Conservation (phyloP, 352 stramenopile species). For the Pythium aristosporum region DNA sequence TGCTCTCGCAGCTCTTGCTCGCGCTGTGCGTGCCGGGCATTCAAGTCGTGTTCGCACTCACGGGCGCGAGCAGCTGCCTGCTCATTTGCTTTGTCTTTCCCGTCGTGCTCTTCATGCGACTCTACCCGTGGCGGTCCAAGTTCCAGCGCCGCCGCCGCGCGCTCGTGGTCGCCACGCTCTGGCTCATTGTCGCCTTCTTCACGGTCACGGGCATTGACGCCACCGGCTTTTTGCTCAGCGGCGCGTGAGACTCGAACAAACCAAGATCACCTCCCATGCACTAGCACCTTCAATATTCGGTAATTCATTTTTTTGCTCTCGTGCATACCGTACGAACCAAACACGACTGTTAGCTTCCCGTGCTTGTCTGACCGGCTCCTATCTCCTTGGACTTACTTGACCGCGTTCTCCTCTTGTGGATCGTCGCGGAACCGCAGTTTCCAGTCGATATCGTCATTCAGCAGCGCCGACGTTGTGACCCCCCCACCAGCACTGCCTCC, state of each 20-base stretch:
- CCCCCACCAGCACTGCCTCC: neutral
- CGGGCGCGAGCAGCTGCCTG: constrained; percentile 62
- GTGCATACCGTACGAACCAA: no score
- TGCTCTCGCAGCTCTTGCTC: constrained; percentile 55
- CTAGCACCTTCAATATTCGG: no score
- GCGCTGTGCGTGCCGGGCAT: constrained; percentile 62
- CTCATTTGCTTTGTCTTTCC: constrained; percentile 80
- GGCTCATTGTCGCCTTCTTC: constrained; percentile 34
- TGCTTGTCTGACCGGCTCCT: neutral
- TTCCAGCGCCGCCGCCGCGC: constrained; percentile 23
- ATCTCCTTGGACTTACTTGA: neutral
- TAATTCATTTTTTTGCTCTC: neutral
- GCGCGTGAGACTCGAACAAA: neutral
- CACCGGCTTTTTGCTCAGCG: constrained; percentile 20
- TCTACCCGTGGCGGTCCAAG: constrained; percentile 55
- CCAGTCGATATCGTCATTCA: constrained; percentile 33
- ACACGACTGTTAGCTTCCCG: neutral
- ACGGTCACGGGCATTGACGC: constrained; percentile 29
- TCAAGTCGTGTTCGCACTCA: constrained; percentile 68
- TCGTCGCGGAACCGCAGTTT: constrained; percentile 27
- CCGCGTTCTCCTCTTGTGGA: neutral
- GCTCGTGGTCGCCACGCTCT: constrained; percentile 36
- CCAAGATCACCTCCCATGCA: neutral
- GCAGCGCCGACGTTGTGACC: constrained; percentile 20
- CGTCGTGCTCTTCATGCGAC: constrained; percentile 51